phyloP scores from a whole-genome alignment of 371 early-diverging fungal species.

The Circinella minor region DNA sequence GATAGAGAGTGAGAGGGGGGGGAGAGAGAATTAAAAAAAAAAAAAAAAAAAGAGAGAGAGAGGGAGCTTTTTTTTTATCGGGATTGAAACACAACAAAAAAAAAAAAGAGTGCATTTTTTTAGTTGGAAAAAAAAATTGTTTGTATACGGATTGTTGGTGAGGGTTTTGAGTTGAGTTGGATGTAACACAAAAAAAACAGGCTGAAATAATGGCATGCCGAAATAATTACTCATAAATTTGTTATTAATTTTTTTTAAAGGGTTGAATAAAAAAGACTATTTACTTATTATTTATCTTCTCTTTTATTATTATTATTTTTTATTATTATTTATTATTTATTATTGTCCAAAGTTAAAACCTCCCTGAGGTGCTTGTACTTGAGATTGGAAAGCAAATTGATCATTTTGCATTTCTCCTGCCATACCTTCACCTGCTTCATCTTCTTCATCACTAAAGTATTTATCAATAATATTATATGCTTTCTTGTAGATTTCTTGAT shows the following conservation, averaged over 20 bases:
- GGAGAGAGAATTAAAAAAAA: background rate
- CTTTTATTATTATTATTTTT: background rate
- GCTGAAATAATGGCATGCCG: too few relatives aligned
- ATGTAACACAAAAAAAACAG: too few relatives aligned
- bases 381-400: constrained; percentile 64
- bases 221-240: too few relatives aligned
- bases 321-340: constrained; percentile 12
- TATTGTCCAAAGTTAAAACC: constrained; percentile 69
- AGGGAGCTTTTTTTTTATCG: background rate
- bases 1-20: too few relatives aligned
- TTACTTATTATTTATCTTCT: background rate
- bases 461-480: constrained; percentile 92
- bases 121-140: constrained; percentile 1
- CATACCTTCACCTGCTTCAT: constrained; percentile 65
- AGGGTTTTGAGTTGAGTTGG: too few relatives aligned
- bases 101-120: constrained; percentile 6
- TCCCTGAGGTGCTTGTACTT: constrained; percentile 65
- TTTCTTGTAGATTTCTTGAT: constrained; percentile 94
- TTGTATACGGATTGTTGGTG: background rate
- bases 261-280: too few relatives aligned
- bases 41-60: too few relatives aligned
- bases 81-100: background rate
- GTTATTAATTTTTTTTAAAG: too few relatives aligned
- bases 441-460: constrained; percentile 89
- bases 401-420: constrained; percentile 65